Evolutionary conservation across 1,284 basidiomycete genomes (phyloP).

Genomic region (Waitea zeae): DNA sequence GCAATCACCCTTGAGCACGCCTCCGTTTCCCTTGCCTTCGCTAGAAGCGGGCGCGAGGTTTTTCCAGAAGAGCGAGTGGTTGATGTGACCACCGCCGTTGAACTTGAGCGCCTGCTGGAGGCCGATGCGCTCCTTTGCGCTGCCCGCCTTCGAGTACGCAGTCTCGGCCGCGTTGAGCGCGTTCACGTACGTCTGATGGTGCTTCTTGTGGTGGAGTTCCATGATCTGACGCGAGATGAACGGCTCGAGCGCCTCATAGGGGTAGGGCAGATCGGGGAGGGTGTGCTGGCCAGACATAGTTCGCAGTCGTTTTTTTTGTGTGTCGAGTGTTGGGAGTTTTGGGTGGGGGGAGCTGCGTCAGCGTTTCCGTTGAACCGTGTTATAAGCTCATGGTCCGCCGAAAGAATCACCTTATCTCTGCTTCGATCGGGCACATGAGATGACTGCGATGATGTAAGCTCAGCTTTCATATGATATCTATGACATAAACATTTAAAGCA

Average conservation of each 20-base stretch:
- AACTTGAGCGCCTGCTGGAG: constrained; percentile 81
- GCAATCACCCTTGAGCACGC: constrained; percentile 51
- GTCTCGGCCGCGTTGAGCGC: constrained; percentile 87
- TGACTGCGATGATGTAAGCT: no score
- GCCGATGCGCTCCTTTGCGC: constrained; percentile 69
- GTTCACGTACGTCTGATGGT: constrained; percentile 89
- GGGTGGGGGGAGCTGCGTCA: no score
- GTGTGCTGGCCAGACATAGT: no score
- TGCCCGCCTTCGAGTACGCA: constrained; percentile 47
- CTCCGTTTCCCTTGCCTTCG: constrained; percentile 33
- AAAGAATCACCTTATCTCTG: no score
- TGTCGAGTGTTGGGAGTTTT: no score
- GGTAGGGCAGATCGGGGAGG: constrained; percentile 85
- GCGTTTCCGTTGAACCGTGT: no score
- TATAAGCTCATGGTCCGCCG: no score
- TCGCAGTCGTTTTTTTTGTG: no score
- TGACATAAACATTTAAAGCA: no score
- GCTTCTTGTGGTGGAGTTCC: constrained; percentile 90
- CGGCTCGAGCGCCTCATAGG: constrained; percentile 75
- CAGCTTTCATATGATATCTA: no score
- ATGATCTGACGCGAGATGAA: constrained; percentile 73
- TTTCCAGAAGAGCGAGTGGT: constrained; percentile 96
- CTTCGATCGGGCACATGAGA: no score
- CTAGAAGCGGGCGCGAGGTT: constrained; percentile 65
- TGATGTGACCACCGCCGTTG: constrained; percentile 85